phyloP scores from a whole-genome alignment of 371 early-diverging fungal genomes.

The Apophysomyces sp. region DNA sequence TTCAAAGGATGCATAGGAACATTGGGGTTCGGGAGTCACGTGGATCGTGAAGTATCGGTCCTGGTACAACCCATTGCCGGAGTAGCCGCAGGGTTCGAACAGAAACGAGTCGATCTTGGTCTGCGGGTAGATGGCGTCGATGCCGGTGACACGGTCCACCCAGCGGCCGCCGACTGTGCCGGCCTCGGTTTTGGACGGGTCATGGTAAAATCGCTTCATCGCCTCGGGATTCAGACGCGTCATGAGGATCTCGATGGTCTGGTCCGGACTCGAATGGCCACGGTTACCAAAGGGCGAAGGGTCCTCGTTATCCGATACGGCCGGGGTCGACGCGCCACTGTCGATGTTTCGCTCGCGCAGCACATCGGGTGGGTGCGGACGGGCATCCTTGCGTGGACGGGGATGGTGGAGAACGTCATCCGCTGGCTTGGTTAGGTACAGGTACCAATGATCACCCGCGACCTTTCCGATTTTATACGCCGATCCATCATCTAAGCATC shows the following conservation, averaged over 20 bases:
- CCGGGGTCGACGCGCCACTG: constrained; percentile 36
- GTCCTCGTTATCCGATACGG: constrained; percentile 26
- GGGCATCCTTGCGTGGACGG: neutral
- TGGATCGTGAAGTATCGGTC: constrained; percentile 93
- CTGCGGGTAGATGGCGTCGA: constrained; percentile 75
- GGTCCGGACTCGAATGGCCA: constrained; percentile 61
- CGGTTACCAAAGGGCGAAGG: constrained; percentile 46
- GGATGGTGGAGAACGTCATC: constrained; percentile 47
- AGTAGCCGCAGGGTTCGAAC: constrained; percentile 95
- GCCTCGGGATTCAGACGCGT: constrained; percentile 79
- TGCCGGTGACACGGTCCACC: constrained; percentile 75
- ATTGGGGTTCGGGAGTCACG: constrained; percentile 93
- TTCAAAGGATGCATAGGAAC: constrained; percentile 97
- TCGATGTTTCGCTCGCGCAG: constrained; percentile 10
- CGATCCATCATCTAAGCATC: constrained; percentile 58
- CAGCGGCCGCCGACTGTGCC: constrained; percentile 63
- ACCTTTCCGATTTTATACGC: constrained; percentile 93
- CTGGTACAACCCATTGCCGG: constrained; percentile 81
- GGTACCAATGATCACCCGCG: constrained; percentile 94
- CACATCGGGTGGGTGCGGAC: neutral
- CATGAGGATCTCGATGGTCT: constrained; percentile 96
- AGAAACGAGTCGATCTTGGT: constrained; percentile 82
- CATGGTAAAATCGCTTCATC: constrained; percentile 73
- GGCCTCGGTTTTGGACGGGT: constrained; percentile 35
- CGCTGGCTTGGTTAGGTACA: constrained; percentile 79